Percentiles rank a stretch among this genome's conserved stretches.
Conservation (phyloP, 768 basidiomycete species). For the Rhodotorula toruloides region DNA sequence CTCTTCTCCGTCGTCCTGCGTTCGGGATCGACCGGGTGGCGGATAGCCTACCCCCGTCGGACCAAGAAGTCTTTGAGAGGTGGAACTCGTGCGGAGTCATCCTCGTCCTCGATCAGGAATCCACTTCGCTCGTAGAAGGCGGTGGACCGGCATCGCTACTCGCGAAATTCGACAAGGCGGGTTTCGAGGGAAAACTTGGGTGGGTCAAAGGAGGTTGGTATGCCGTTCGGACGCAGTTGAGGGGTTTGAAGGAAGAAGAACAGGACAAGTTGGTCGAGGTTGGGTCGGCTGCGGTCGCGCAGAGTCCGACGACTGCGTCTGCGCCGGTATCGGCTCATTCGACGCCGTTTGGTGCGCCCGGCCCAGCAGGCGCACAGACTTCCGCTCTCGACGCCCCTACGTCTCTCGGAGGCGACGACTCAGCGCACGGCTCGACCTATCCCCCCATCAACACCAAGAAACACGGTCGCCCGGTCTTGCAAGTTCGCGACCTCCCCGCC, state of each 20-base stretch:
- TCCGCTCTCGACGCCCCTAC: not conserved
- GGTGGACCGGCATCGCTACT: constrained; percentile 45
- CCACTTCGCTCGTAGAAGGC: constrained; percentile 56
- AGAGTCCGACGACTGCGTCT: not conserved
- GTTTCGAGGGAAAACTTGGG: constrained; percentile 59
- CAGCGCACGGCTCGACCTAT: not conserved
- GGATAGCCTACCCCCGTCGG: constrained; percentile 67
- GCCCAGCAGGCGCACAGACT: not conserved
- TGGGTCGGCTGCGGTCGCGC: not conserved
- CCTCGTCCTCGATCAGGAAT: constrained; percentile 81
- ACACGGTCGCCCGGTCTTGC: constrained; percentile 33
- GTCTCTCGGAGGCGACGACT: too few species aligned
- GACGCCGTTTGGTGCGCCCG: not conserved
- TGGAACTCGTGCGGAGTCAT: constrained; percentile 51
- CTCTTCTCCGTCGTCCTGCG: constrained; percentile 81
- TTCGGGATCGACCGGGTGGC: constrained; percentile 73
- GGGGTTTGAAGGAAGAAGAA: not conserved
- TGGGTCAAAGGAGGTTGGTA: constrained; percentile 83
- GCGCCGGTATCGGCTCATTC: not conserved
- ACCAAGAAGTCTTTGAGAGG: constrained; percentile 56
- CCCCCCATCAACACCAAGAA: not conserved
- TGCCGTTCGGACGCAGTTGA: constrained; percentile 52
- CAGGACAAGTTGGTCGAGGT: constrained; percentile 1
- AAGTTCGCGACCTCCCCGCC: constrained; percentile 45
- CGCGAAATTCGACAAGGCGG: constrained; percentile 49